Base-by-base conservation (phyloP, 169 alveolate genomes). In the Plasmodium berghei region DNA sequence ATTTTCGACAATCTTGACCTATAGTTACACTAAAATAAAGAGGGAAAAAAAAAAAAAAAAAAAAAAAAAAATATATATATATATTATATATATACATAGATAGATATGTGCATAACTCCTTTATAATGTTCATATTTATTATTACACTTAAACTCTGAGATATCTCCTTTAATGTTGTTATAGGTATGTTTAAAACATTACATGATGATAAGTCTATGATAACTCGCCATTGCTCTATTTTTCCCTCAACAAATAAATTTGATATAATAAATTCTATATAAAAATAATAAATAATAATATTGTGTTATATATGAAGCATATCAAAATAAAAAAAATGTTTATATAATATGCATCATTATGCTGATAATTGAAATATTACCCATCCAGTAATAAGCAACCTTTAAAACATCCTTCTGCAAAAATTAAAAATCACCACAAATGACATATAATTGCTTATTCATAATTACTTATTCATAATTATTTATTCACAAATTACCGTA, bases 191-290 rank as follows among this genome's bases (percentile, higher is more conserved):
- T 61, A 93, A 66, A 46, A 93, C 90, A 62, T 92, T 87, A 18
- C 94, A 89, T 20, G 94, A 92, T 18, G 87, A 87, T 87, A 93
- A 45, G 66, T 93, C 96, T 12, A 93, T 71, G 18, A 93, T 88
- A 45, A 93, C 95, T 69, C 87, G 71, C 96, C 96, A 93, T 83
- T 93, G 96, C 20, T 93, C 96, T 5, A 93, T 66, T 16, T 87
- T 83, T 18, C 96, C 96, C 14, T 94, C 95, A 40, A 93, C 59
- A 85, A 93, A 58, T 58, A 93, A 64, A 20, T 88, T 72, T 18
- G 83, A 75, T n/a, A 93, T 89, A 26, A 70, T 58, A 20, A 91
- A 75, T 74, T 93, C 96, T 63, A 87, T 67, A 59, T 42, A 58
- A 67, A 89, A 91, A 55, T n/a, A 48, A 69, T 48, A 69, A 12